A percentile compares a stretch with the other conserved stretches of the same genome.
Conservation (phyloP, 164 flowering plant species). For the Echeveria elegans region DNA sequence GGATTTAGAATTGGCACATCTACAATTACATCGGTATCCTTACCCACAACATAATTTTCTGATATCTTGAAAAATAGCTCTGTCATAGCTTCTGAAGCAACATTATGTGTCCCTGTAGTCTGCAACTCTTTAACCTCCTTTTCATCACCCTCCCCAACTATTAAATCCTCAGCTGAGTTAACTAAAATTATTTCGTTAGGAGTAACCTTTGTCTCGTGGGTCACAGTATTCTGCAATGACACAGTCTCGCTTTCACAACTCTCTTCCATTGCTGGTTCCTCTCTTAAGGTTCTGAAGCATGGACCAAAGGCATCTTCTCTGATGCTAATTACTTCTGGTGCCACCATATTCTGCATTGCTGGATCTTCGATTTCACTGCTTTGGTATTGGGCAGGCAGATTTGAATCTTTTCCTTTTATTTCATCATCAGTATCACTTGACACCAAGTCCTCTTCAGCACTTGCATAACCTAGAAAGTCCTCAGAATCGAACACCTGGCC, state of each 20-base stretch:
- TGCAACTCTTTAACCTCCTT: neutral
- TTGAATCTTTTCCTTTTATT: neutral
- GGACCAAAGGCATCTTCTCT: neutral
- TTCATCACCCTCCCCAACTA: neutral
- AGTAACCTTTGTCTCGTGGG: neutral
- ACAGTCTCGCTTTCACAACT: neutral
- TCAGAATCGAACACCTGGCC: neutral
- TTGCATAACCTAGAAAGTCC: neutral
- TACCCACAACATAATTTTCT: neutral
- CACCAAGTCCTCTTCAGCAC: neutral
- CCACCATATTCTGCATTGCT: neutral
- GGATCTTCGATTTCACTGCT: neutral
- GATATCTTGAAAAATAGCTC: neutral
- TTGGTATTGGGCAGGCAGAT: neutral
- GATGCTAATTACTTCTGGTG: neutral
- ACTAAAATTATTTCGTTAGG: neutral
- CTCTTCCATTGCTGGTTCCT: neutral
- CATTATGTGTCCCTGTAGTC: neutral
- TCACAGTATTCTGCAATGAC: neutral
- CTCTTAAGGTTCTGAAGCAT: constrained; percentile 1
- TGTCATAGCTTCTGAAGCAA: neutral
- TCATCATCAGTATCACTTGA: neutral
- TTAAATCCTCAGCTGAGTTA: neutral
- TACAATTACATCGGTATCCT: neutral
- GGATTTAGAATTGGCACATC: neutral